Evolutionary conservation across 225 moss, liverwort and hornwort genomes (phyloP), one percentile per base, ranked within the genome.

Genomic region (Lunularia cruciata): DNA sequence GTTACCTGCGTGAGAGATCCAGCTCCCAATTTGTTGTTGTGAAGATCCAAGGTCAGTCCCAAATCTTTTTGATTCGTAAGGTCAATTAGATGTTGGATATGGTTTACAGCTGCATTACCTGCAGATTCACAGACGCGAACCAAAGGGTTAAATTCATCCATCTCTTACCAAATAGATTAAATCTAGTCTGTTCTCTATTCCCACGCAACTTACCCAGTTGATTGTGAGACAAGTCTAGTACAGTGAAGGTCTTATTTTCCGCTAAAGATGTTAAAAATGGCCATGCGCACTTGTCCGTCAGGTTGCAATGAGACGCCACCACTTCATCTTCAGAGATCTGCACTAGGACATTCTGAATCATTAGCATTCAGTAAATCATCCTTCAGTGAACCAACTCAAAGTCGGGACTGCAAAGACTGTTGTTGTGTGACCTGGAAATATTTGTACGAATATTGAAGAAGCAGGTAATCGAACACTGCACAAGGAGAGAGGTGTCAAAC

Each of bases 271-370:
- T 74, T 60, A 98, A 83, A 63, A 98, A 77, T 57, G 92, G 89
- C 43, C 73, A 74, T 34, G 87, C 87, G 63, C 85, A 86, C 32
- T 63, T 68, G 48, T 98, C 92, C 47, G 89, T 72, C 35, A 98
- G 70, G 70, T 83, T 83, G 80, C 92, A 92, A 37, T 82, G 74
- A 67, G 92, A 82, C 73, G 86, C 90, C 60, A 87, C 81, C 58
- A 98, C 84, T 79, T 90, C 90, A 63, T 92, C 96, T 72, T 89
- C 88, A 63, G 89, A 87, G 72, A 85, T 87, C 96, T 98, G 84
- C 54, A 38, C 12, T 6, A 12, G 8, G 40, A 6, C 40, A 6
- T 40, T 13, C 13, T 6, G 13, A 40, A 40, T 6, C 40, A 75
- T 35, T n/a, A 18, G 26, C 40, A 55, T 49, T n/a, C n/a, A n/a